Conservation (phyloP, 176 grass and related monocot species). For the Paspalum vaginatum region DNA sequence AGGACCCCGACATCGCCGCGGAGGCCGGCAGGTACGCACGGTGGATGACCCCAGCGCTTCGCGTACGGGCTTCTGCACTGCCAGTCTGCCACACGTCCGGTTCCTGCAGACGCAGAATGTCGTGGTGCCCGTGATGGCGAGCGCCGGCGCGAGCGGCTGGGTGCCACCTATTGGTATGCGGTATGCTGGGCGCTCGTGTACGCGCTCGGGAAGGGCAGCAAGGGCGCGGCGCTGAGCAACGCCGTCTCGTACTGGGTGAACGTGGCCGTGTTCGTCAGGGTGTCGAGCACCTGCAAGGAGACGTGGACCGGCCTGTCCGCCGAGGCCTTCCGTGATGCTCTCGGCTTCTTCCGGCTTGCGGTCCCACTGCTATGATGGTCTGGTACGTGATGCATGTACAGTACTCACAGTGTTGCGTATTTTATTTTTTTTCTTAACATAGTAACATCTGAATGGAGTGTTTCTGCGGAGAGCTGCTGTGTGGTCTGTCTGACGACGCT, state of each 20-base stretch:
- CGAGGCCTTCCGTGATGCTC: slow-evolving; percentile 33
- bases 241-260: slow-evolving; percentile 48
- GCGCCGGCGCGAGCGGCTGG: slow-evolving; percentile 37
- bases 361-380: slow-evolving; percentile 45
- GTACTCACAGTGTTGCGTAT: too few relatives aligned
- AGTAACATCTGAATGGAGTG: not conserved
- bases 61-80: slow-evolving; percentile 56
- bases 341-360: slow-evolving; percentile 43
- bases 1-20: slow-evolving; percentile 9
- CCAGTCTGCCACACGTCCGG: slow-evolving; percentile 33
- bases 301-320: slow-evolving; percentile 47
- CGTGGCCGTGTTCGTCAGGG: slow-evolving; percentile 31
- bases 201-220: slow-evolving; percentile 33
- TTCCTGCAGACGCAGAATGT: slow-evolving; percentile 67
- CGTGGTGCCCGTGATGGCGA: slow-evolving; percentile 52
- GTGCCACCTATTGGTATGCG: slow-evolving; percentile 52
- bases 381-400: not conserved
- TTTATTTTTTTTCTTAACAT: too few relatives aligned
- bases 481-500: too few relatives aligned
- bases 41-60: slow-evolving; percentile 60
- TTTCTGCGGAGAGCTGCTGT: too few relatives aligned
- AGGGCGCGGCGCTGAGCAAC: slow-evolving; percentile 53
- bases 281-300: slow-evolving; percentile 26
- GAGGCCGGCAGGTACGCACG: slow-evolving; percentile 22
- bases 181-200: slow-evolving; percentile 64